Evolutionary conservation across 177 flowering plant species (phyloP).

Genomic region (Vitis hybrid): DNA sequence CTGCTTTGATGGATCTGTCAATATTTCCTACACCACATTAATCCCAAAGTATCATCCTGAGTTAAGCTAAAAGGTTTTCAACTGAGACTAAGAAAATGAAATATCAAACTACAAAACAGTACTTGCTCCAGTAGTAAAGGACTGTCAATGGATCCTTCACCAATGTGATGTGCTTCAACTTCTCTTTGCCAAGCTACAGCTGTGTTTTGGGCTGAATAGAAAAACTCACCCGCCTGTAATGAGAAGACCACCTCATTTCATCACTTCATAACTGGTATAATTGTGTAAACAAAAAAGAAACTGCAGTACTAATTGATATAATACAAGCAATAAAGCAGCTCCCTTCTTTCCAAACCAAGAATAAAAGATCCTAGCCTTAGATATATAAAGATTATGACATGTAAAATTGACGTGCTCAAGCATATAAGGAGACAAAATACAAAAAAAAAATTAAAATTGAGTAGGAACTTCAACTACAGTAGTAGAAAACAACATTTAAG

Average conservation of each 20-base stretch:
- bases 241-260: background rate
- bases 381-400: background rate
- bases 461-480: background rate
- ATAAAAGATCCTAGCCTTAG: background rate
- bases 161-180: slow-evolving; percentile 26
- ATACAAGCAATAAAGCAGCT: background rate
- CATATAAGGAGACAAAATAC: background rate
- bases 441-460: too few relatives aligned
- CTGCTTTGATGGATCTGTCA: slow-evolving; percentile 62
- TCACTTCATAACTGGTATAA: background rate
- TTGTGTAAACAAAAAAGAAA: background rate
- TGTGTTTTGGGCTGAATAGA: slow-evolving; percentile 39
- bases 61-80: background rate
- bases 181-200: slow-evolving; percentile 45
- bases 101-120: background rate
- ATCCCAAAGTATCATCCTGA: slow-evolving; percentile 3
- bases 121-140: slow-evolving; percentile 55
- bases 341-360: background rate
- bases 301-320: background rate
- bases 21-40: slow-evolving; percentile 47
- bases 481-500: too few relatives aligned
- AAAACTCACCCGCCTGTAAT: slow-evolving; percentile 54
- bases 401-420: too few relatives aligned
- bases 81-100: background rate
- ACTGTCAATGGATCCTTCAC: slow-evolving; percentile 41